Evolutionary conservation across 352 stramenopile species (phyloP), one percentile per base, ranked within the genome.

Genomic region (Pythium phragmiticola): DNA sequence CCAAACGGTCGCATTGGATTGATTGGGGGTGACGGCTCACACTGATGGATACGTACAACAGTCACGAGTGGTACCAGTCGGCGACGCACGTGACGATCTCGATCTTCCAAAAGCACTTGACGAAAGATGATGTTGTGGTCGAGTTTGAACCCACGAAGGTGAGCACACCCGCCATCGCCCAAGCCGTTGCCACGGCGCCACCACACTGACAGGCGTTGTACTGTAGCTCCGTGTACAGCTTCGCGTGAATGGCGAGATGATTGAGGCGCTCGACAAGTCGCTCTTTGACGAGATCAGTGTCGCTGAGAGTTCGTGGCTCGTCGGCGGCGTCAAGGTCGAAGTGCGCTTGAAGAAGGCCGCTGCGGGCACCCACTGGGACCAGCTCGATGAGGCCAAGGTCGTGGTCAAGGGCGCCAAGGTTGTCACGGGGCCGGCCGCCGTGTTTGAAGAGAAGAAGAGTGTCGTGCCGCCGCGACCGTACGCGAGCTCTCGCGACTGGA

Each of bases 41-140:
- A 30, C 26, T 30, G 26, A 30, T 30, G 26, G 21, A 21, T 64
- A 23, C 33, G 12, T 30, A 30, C 26, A 17, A 13, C 61, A 90
- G 84, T 6, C 75, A 95, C 74, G 87, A 96, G 5, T 96, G 87
- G 87, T 96, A 96, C 67, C 88, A 96, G 68, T 94, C 86, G 14
- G 50, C 19, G 0, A 84, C 82, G 7, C 75, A 94, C 52, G 87
- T 96, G 62, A 93, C 82, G 11, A 74, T 96, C 12, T 92, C 84
- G 21, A 73, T 96, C 28, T 75, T 96, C 3, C 84, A 92, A 63
- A 96, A 96, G 77, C 85, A 91, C 46, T 72, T 94, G 16, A 43
- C 64, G 39, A 65, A 75, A 36, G 82, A 89, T 7, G 78, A 96
- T 39, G 85, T 91, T 0, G 53, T 77, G 23, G 74, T 92, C 21